Percentiles rank a stretch among this genome's conserved stretches.
Evolutionary conservation across 2,329 filamentous ascomycete species (phyloP).

Genomic region (Byssothecium circinans): DNA sequence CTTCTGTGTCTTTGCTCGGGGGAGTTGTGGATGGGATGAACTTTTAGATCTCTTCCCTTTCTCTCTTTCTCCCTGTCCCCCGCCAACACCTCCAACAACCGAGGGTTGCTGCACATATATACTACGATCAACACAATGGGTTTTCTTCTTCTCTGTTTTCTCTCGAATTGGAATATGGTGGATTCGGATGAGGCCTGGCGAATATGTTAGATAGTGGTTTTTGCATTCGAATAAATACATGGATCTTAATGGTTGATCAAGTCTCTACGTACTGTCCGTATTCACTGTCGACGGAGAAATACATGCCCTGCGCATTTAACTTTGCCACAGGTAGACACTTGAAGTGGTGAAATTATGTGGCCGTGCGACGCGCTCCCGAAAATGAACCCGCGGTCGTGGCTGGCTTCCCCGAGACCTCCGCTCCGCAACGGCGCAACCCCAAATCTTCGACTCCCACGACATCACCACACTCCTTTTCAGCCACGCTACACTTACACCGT

Average conservation of each 20-base stretch:
- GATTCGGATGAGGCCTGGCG: constrained; percentile 26
- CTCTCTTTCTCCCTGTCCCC: constrained; percentile 7
- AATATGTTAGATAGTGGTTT: constrained; percentile 43
- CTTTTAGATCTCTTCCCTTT: constrained; percentile 24
- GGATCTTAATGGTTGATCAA: constrained; percentile 26
- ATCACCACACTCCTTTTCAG: neutral
- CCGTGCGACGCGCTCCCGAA: constrained; percentile 7
- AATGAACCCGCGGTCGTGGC: neutral
- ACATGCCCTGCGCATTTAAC: neutral
- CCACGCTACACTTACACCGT: neutral
- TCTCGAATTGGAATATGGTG: constrained; percentile 17
- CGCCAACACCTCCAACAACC: constrained; percentile 1
- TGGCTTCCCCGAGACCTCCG: too few species aligned
- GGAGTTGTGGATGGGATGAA: constrained; percentile 27
- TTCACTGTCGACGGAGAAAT: too few species aligned
- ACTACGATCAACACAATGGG: constrained; percentile 31
- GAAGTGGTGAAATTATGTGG: neutral
- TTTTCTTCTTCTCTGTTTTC: constrained; percentile 3
- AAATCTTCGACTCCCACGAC: neutral
- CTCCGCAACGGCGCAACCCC: neutral
- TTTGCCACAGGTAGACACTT: too few species aligned
- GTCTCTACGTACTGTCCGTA: too few species aligned
- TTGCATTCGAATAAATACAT: constrained; percentile 39
- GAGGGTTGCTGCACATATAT: constrained; percentile 37
- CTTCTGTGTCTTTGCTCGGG: neutral